Evolutionary conservation across 1,139 yeast genomes (phyloP).

Genomic region (Yamadazyma triangularis): DNA sequence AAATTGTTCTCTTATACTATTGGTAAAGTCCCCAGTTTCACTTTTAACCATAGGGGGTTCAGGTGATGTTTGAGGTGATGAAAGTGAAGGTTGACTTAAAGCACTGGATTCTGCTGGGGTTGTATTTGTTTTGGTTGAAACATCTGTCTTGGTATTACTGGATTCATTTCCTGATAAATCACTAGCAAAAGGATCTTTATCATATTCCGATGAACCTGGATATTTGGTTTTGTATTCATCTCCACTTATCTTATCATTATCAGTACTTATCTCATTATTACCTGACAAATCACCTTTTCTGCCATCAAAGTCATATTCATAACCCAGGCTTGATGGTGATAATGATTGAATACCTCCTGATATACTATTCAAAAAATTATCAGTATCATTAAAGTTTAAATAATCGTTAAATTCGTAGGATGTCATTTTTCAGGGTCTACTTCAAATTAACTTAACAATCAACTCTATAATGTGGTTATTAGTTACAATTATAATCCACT

Average conservation of each 20-base stretch:
- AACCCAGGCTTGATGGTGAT: slow-evolving; percentile 6
- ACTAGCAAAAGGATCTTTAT: background rate
- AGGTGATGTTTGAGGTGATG: slow-evolving; percentile 32
- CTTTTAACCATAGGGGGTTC: slow-evolving; percentile 14
- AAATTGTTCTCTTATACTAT: background rate
- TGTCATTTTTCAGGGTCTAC: slow-evolving; percentile 1
- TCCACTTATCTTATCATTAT: background rate
- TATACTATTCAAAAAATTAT: slow-evolving; percentile 29
- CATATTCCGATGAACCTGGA: too few relatives aligned
- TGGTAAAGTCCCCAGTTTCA: slow-evolving; percentile 1
- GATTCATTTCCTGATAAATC: background rate
- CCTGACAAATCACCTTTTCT: background rate
- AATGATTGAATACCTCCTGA: slow-evolving; percentile 15
- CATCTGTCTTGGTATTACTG: slow-evolving; percentile 1
- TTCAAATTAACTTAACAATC: too few relatives aligned
- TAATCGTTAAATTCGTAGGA: slow-evolving; percentile 7
- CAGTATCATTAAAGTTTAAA: slow-evolving; percentile 33
- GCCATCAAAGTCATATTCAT: background rate
- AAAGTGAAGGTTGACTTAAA: slow-evolving; percentile 21
- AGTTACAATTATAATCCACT: too few relatives aligned
- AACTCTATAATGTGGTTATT: too few relatives aligned
- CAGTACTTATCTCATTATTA: slow-evolving; percentile 2
- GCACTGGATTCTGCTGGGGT: slow-evolving; percentile 12
- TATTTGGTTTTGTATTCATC: too few relatives aligned
- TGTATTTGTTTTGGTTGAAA: slow-evolving; percentile 1